A percentile compares a stretch with the other conserved stretches of the same genome.
Conservation (phyloP, 768 basidiomycete genomes). For the Trametes cingulata region DNA sequence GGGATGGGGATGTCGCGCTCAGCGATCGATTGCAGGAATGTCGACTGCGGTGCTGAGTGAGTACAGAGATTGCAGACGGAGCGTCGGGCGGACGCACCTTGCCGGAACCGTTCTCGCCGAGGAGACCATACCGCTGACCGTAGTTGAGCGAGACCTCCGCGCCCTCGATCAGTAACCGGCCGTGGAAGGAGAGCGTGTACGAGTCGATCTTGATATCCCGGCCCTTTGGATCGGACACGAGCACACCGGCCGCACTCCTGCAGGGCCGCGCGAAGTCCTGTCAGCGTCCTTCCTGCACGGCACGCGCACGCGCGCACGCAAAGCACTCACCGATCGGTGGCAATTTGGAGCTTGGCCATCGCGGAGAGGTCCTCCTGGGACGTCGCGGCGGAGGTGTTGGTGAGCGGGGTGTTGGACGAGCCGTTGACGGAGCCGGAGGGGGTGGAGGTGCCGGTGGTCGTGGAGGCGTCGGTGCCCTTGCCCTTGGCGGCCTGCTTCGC, state of each 20-base stretch:
- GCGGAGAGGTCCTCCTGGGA: constrained; percentile 77
- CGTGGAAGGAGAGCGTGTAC: constrained; percentile 97
- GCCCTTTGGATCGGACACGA: constrained; percentile 88
- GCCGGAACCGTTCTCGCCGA: constrained; percentile 98
- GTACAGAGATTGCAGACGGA: background rate
- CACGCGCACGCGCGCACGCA: background rate
- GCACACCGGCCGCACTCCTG: constrained; percentile 89
- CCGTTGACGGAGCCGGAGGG: constrained; percentile 67
- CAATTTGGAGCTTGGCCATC: constrained; percentile 89
- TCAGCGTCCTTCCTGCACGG: constrained; percentile 1
- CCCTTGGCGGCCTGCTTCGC: constrained; percentile 71
- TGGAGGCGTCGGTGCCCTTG: constrained; percentile 39
- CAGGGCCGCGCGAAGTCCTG: constrained; percentile 5
- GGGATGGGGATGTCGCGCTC: constrained; percentile 96
- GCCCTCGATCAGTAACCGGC: constrained; percentile 73
- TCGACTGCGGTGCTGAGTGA: constrained; percentile 58
- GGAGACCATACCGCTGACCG: constrained; percentile 90
- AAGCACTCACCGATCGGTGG: constrained; percentile 77
- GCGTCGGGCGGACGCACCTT: constrained; percentile 59
- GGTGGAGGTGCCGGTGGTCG: constrained; percentile 57
- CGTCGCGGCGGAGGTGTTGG: constrained; percentile 75
- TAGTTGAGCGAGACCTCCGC: constrained; percentile 83
- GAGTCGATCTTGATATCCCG: constrained; percentile 98
- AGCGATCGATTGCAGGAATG: constrained; percentile 93
- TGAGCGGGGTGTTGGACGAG: constrained; percentile 78